These are phyloP conservation scores for Chrysosphaeria jannelii DNA, from an alignment of 2,329 filamentous ascomycete species.

Conservation along the genomic window DNA sequence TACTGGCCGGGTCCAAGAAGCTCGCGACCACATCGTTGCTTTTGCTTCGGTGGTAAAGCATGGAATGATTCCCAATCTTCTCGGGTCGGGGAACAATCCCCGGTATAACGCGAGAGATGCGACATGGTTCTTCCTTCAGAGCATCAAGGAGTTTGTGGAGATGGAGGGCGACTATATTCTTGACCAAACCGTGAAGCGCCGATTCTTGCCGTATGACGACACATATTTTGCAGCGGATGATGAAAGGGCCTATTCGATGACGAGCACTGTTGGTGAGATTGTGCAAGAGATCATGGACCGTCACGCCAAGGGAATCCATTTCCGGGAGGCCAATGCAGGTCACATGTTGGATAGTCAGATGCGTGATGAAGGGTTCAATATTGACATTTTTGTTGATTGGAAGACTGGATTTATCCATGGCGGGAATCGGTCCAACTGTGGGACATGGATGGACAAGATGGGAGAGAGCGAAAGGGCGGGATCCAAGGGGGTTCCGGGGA, in stretches of 20 bases:
- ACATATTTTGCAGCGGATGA: constrained; percentile 75
- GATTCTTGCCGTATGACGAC: constrained; percentile 87
- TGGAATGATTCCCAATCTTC: constrained; percentile 87
- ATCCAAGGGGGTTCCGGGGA: constrained; percentile 80
- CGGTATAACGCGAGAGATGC: constrained; percentile 92
- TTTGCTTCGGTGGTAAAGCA: constrained; percentile 95
- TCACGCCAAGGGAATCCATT: constrained; percentile 72
- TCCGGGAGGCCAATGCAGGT: constrained; percentile 82
- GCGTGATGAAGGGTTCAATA: constrained; percentile 73
- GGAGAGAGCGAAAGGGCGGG: constrained; percentile 80
- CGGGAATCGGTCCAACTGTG: constrained; percentile 81
- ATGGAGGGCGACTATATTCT: constrained; percentile 47
- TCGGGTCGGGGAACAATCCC: constrained; percentile 59
- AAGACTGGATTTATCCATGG: constrained; percentile 71
- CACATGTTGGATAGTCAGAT: constrained; percentile 74
- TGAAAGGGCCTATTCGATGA: constrained; percentile 52
- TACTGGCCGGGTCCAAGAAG: constrained; percentile 65
- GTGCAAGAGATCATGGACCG: constrained; percentile 83
- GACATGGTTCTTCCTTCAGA: constrained; percentile 92
- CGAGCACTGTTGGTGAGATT: constrained; percentile 61
- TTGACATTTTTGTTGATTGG: constrained; percentile 80
- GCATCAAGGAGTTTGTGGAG: constrained; percentile 72
- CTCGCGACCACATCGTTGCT: constrained; percentile 75
- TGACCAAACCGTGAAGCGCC: constrained; percentile 45
- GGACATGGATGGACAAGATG: constrained; percentile 99